Conservation (phyloP, 2,329 filamentous ascomycete genomes). For the Penicillium nordicum region DNA sequence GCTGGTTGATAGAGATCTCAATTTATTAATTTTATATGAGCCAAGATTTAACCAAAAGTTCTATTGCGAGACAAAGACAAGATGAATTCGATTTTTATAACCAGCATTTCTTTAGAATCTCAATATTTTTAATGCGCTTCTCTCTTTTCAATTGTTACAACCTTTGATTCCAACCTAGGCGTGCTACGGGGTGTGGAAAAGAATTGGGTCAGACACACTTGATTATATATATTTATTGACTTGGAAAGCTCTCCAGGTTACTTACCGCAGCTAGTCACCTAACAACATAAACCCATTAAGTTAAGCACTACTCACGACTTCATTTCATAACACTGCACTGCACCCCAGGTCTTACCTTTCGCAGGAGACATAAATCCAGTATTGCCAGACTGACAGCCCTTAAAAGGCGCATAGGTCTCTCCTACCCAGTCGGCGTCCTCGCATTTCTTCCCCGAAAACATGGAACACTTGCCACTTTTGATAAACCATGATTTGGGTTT, state of each 20-base stretch:
- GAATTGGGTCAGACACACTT: not conserved
- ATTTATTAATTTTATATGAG: too few species aligned
- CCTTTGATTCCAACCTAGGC: not conserved
- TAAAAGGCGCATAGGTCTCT: not conserved
- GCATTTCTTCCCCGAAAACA: not conserved
- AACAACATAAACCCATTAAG: too few species aligned
- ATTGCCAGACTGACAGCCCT: not conserved
- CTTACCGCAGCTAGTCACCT: too few species aligned
- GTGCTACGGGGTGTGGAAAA: not conserved
- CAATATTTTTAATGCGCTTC: too few species aligned
- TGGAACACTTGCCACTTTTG: not conserved
- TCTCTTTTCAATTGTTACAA: too few species aligned
- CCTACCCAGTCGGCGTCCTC: not conserved
- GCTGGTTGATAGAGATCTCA: conserved; percentile 10
- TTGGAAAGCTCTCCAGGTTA: too few species aligned
- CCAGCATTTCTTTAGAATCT: not conserved
- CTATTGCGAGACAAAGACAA: not conserved
- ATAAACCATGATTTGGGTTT: not conserved
- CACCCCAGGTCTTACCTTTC: not conserved
- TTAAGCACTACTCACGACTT: too few species aligned
- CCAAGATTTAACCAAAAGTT: too few species aligned
- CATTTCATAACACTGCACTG: not conserved
- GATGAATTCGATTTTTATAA: not conserved
- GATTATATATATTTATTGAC: not conserved
- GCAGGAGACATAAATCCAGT: not conserved